phyloP scores from a whole-genome alignment of 2,329 filamentous ascomycete genomes.

The Lasiodiplodia theobromae region DNA sequence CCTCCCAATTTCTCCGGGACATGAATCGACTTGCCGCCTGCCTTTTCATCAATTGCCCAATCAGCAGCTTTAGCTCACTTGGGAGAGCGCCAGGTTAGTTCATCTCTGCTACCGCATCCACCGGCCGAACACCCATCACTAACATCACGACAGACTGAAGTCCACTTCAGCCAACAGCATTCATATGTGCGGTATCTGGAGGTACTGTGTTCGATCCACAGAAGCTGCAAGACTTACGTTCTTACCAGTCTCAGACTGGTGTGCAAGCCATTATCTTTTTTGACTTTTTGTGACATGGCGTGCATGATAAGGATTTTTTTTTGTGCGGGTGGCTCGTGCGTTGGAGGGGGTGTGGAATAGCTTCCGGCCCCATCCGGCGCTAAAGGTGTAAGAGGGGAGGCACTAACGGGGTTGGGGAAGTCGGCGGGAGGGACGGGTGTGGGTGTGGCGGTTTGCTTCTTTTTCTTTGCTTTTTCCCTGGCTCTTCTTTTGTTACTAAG shows the following conservation, averaged over 20 bases:
- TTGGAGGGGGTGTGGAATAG: too few species aligned
- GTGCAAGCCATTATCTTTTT: background rate
- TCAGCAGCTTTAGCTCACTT: slow-evolving; percentile 21
- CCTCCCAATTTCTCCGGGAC: background rate
- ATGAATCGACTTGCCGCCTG: background rate
- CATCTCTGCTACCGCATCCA: background rate
- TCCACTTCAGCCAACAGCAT: slow-evolving; percentile 37
- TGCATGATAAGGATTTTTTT: background rate
- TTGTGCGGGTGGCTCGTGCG: background rate
- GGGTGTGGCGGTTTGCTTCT: too few species aligned
- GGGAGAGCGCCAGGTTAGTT: slow-evolving; percentile 14
- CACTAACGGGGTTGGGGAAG: too few species aligned
- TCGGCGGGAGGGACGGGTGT: too few species aligned
- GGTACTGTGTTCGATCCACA: slow-evolving; percentile 49
- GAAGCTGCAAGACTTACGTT: slow-evolving; percentile 37
- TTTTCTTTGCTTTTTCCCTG: too few species aligned
- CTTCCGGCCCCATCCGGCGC: background rate
- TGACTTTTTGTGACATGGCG: background rate
- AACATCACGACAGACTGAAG: slow-evolving; percentile 41
- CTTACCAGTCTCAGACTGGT: slow-evolving; percentile 4
- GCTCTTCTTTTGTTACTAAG: too few species aligned
- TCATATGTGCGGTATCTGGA: slow-evolving; percentile 44
- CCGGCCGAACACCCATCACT: background rate
- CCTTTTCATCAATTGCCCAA: background rate
- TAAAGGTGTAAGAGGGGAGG: too few species aligned